Conservation (phyloP, 1,139 yeast genomes). For the Kodamaea derodonti region DNA sequence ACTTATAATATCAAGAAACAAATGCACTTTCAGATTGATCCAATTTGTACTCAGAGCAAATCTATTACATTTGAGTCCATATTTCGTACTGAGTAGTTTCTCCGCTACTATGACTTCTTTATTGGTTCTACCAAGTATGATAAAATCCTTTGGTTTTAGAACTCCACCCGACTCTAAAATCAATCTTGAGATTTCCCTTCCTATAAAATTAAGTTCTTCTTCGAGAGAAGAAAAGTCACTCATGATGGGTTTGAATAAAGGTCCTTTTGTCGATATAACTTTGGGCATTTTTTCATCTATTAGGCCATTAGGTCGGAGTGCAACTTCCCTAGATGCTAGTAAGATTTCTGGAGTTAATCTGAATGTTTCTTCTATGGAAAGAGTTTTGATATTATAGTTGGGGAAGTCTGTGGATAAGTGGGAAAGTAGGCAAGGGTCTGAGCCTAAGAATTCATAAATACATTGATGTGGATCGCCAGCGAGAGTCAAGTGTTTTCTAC, state of each 20-base stretch:
- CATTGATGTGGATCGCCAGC: constrained; percentile 78
- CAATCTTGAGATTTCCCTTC: constrained; percentile 43
- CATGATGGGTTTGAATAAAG: constrained; percentile 31
- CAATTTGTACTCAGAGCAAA: constrained; percentile 50
- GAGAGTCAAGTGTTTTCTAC: constrained; percentile 50
- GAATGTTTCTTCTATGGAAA: constrained; percentile 48
- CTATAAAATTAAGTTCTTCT: constrained; percentile 42
- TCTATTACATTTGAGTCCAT: constrained; percentile 42
- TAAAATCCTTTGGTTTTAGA: constrained; percentile 49
- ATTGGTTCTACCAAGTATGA: constrained; percentile 53
- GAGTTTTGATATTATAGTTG: constrained; percentile 19
- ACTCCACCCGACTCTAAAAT: constrained; percentile 43
- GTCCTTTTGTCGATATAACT: constrained; percentile 17
- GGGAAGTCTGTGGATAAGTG: constrained; percentile 24
- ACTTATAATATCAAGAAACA: constrained; percentile 48
- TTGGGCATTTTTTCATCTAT: constrained; percentile 4
- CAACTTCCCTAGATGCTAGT: constrained; percentile 31
- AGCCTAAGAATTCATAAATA: constrained; percentile 59
- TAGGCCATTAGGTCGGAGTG: constrained; percentile 11
- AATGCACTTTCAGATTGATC: constrained; percentile 47
- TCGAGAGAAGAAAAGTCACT: constrained; percentile 11
- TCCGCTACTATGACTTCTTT: constrained; percentile 45
- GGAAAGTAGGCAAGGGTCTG: constrained; percentile 33
- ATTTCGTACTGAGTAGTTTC: constrained; percentile 30
- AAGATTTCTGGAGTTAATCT: constrained; percentile 58